These are phyloP conservation scores for Vigna reflexopilosa DNA, from an alignment of 306 rosid genomes.

Conservation along the genomic window DNA sequence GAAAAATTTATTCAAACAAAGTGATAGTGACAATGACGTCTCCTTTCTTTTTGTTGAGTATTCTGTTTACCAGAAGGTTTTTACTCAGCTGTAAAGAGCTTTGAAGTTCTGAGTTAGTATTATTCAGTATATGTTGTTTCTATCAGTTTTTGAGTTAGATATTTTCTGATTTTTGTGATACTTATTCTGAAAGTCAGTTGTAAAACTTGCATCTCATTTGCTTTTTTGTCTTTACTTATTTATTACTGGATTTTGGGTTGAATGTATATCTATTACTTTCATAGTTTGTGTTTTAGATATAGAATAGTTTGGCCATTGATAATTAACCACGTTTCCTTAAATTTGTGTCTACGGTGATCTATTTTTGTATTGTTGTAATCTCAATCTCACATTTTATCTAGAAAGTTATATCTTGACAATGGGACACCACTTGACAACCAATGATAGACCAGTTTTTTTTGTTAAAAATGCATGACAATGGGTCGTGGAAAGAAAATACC, in stretches of 20 bases:
- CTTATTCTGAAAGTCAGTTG: constrained; percentile 21
- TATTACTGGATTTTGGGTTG: constrained; percentile 17
- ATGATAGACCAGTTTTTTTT: too few species aligned
- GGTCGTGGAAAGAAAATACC: too few species aligned
- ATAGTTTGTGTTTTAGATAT: not conserved
- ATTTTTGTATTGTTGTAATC: not conserved
- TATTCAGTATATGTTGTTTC: not conserved
- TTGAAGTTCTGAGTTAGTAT: not conserved
- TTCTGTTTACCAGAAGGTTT: not conserved
- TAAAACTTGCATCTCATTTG: constrained; percentile 15
- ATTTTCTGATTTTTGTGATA: not conserved
- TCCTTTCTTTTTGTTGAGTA: constrained; percentile 13
- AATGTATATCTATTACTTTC: constrained; percentile 1
- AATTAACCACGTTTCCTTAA: not conserved
- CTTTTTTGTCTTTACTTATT: constrained; percentile 23
- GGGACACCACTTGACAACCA: too few species aligned
- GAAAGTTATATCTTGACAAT: too few species aligned
- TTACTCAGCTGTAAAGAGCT: not conserved
- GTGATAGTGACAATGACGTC: not conserved
- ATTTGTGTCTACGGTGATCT: not conserved
- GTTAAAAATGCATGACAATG: too few species aligned
- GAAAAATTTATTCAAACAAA: not conserved
- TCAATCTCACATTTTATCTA: not conserved
- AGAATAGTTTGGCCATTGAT: not conserved
- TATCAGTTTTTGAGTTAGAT: not conserved